Conservation (phyloP, 257 asterid species). For the Capsicum pubescens region DNA sequence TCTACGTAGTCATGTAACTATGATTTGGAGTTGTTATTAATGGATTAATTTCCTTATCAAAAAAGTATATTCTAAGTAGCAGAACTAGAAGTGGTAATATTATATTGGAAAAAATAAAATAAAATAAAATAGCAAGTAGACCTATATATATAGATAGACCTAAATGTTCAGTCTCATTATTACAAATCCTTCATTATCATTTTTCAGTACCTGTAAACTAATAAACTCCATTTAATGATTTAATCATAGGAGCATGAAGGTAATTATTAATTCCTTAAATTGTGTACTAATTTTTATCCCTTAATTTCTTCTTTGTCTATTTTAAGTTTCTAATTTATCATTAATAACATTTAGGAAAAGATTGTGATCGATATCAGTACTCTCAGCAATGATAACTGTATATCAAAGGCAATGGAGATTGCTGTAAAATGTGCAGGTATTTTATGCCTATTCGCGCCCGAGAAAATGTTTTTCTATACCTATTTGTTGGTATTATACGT, state of each 20-base stretch:
- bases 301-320: background rate
- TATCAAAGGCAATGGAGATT: conserved; percentile 39
- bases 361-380: conserved; percentile 20
- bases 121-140: background rate
- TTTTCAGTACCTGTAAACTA: background rate
- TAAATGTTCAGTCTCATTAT: background rate
- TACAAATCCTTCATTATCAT: background rate
- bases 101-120: too few relatives aligned
- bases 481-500: too few relatives aligned
- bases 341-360: conserved; percentile 31
- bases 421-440: conserved; percentile 34
- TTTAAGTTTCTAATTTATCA: background rate
- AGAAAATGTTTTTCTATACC: too few relatives aligned
- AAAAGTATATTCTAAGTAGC: too few relatives aligned
- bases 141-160: background rate
- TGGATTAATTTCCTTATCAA: too few relatives aligned
- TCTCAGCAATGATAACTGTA: conserved; percentile 23
- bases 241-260: conserved; percentile 12
- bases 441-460: background rate
- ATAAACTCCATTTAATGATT: background rate
- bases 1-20: too few relatives aligned
- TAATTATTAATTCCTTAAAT: background rate
- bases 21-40: too few relatives aligned
- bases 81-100: too few relatives aligned
- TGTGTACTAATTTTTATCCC: background rate